A percentile compares a stretch with the other conserved stretches of the same genome.
Conservation (phyloP, 257 asterid species). For the Ilex asprella region DNA sequence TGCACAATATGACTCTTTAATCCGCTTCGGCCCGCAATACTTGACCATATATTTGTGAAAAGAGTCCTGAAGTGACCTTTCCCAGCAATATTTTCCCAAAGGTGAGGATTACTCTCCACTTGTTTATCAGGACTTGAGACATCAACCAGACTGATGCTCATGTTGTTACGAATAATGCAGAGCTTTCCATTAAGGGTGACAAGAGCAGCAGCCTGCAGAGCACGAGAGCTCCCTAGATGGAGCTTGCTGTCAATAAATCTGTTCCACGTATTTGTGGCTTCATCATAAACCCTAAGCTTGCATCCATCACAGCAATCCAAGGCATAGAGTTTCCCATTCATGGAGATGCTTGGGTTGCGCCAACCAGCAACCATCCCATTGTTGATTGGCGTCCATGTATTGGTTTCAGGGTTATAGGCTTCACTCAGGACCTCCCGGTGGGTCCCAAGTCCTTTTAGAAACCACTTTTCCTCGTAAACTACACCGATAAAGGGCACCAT, state of each 20-base stretch:
- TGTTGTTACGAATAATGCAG: conserved; percentile 40
- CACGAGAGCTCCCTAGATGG: conserved; percentile 38
- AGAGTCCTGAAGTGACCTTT: conserved; percentile 36
- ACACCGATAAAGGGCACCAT: conserved; percentile 52
- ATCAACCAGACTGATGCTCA: conserved; percentile 46
- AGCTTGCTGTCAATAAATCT: conserved; percentile 41
- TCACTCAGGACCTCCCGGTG: conserved; percentile 40
- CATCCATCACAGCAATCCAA: conserved; percentile 45
- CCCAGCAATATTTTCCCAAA: conserved; percentile 44
- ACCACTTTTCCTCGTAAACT: conserved; percentile 42
- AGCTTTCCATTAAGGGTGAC: conserved; percentile 40
- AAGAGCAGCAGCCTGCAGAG: conserved; percentile 41
- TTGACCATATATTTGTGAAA: conserved; percentile 42
- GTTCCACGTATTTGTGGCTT: conserved; percentile 29
- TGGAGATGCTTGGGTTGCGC: conserved; percentile 42
- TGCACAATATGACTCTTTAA: conserved; percentile 44
- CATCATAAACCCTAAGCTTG: conserved; percentile 37
- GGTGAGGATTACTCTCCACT: conserved; percentile 41
- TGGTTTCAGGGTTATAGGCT: conserved; percentile 30
- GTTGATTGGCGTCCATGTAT: conserved; percentile 29
- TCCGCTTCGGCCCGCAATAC: conserved; percentile 43
- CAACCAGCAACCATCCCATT: conserved; percentile 42
- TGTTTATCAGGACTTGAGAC: conserved; percentile 30
- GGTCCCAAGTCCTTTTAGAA: conserved; percentile 39
- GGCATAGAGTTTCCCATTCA: conserved; percentile 39